Conservation (phyloP, 179 eudicot species). For the Silene noctiflora region DNA sequence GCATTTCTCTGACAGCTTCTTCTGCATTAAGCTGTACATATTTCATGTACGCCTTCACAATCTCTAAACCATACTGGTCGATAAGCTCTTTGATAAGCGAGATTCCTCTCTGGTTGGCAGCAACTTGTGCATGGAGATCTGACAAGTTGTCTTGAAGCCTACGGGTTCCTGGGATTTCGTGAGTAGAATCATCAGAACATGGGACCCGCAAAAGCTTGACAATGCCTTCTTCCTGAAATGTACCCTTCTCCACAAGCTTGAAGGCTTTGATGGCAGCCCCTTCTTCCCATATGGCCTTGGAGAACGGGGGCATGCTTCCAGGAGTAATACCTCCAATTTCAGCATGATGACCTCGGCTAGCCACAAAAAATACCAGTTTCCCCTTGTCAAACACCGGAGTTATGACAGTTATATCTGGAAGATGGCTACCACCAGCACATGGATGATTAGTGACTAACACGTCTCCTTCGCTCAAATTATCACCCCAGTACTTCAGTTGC, state of each 20-base stretch:
- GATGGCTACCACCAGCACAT: constrained; percentile 93
- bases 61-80: constrained; percentile 77
- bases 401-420: constrained; percentile 90
- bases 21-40: constrained; percentile 90
- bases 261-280: constrained; percentile 98
- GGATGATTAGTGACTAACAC: constrained; percentile 96
- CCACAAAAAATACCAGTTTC: constrained; percentile 80
- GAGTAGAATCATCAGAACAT: constrained; percentile 48
- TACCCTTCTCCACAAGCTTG: constrained; percentile 92
- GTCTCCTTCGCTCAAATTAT: constrained; percentile 78
- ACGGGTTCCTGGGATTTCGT: constrained; percentile 76
- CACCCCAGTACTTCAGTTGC: constrained; percentile 88
- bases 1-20: constrained; percentile 96
- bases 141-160: constrained; percentile 92
- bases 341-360: constrained; percentile 98
- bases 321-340: constrained; percentile 99
- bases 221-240: constrained; percentile 89
- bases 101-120: constrained; percentile 98
- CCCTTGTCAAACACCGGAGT: constrained; percentile 85
- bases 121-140: constrained; percentile 93
- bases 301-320: constrained; percentile 99
- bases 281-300: constrained; percentile 94
- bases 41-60: constrained; percentile 87
- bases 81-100: constrained; percentile 92
- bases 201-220: constrained; percentile 67